These are phyloP conservation scores for Mycena vitilis DNA, from an alignment of 768 basidiomycete genomes.

Conservation along the genomic window DNA sequence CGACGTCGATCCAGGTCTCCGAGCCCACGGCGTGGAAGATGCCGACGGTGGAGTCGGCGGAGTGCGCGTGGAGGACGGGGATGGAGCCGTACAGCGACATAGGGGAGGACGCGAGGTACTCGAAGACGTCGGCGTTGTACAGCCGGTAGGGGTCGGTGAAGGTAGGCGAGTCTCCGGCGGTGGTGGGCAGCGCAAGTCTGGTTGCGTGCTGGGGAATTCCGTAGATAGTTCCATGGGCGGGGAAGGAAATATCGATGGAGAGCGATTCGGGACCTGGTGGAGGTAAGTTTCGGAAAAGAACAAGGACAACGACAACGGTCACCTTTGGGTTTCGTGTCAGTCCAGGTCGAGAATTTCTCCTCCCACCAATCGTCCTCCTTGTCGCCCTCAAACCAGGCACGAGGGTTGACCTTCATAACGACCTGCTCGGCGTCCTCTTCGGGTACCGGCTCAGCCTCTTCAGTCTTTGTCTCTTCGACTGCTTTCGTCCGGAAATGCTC, in stretches of 20 bases:
- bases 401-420: constrained; percentile 63
- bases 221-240: constrained; percentile 89
- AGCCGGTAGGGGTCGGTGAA: constrained; percentile 95
- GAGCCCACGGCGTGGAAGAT: constrained; percentile 90
- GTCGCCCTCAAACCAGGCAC: constrained; percentile 91
- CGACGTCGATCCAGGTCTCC: constrained; percentile 96
- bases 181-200: constrained; percentile 87
- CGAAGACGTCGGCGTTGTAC: constrained; percentile 96
- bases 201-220: constrained; percentile 98
- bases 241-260: constrained; percentile 93
- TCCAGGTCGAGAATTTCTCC: constrained; percentile 88
- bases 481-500: constrained; percentile 90
- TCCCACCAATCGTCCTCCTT: constrained; percentile 89
- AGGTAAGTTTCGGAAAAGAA: constrained; percentile 17
- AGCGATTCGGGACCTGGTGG: constrained; percentile 92
- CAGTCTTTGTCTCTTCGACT: constrained; percentile 54
- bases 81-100: constrained; percentile 93
- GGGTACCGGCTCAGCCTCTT: constrained; percentile 52
- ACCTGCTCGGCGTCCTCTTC: constrained; percentile 60
- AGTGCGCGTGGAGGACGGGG: constrained; percentile 94
- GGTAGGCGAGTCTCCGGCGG: constrained; percentile 78
- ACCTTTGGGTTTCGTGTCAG: constrained; percentile 97
- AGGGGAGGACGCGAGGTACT: constrained; percentile 85
- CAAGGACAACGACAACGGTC: constrained; percentile 19
- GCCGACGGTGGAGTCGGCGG: constrained; percentile 86